Percentiles rank a stretch among this genome's conserved stretches.
Evolutionary conservation across 441 rosid genomes (phyloP).

Genomic region (Pelargonium cotyledonis): DNA sequence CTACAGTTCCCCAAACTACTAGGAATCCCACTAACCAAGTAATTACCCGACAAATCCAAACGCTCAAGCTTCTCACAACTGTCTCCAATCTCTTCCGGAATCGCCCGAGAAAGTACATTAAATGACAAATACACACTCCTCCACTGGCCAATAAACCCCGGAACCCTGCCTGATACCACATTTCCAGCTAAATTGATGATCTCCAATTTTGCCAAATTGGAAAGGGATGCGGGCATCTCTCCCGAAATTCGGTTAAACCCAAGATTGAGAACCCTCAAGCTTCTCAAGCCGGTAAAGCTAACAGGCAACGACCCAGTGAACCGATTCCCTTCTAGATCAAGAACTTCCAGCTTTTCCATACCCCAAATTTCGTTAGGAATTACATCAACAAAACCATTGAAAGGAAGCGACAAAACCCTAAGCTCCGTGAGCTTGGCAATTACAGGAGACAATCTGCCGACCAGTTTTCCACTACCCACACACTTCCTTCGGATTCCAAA

Average conservation of each 20-base stretch:
- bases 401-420: slow-evolving; percentile 63
- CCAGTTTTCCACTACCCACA: slow-evolving; percentile 33
- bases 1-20: slow-evolving; percentile 46
- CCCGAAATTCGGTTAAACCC: slow-evolving; percentile 47
- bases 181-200: slow-evolving; percentile 43
- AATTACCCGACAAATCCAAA: slow-evolving; percentile 58
- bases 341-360: slow-evolving; percentile 52
- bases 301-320: slow-evolving; percentile 41
- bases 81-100: slow-evolving; percentile 38
- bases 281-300: slow-evolving; percentile 37
- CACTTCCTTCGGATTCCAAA: slow-evolving; percentile 41
- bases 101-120: slow-evolving; percentile 37
- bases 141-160: slow-evolving; percentile 38
- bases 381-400: slow-evolving; percentile 50
- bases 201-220: slow-evolving; percentile 31
- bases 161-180: slow-evolving; percentile 40
- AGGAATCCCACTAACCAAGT: slow-evolving; percentile 46
- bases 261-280: slow-evolving; percentile 45
- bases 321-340: slow-evolving; percentile 61
- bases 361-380: slow-evolving; percentile 58
- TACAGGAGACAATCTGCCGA: slow-evolving; percentile 45
- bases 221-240: slow-evolving; percentile 34
- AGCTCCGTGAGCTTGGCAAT: slow-evolving; percentile 48
- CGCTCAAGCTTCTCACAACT: slow-evolving; percentile 46
- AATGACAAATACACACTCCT: slow-evolving; percentile 40